These are phyloP conservation scores for Hericium erinaceus DNA, from an alignment of 768 basidiomycete genomes.

Conservation along the genomic window DNA sequence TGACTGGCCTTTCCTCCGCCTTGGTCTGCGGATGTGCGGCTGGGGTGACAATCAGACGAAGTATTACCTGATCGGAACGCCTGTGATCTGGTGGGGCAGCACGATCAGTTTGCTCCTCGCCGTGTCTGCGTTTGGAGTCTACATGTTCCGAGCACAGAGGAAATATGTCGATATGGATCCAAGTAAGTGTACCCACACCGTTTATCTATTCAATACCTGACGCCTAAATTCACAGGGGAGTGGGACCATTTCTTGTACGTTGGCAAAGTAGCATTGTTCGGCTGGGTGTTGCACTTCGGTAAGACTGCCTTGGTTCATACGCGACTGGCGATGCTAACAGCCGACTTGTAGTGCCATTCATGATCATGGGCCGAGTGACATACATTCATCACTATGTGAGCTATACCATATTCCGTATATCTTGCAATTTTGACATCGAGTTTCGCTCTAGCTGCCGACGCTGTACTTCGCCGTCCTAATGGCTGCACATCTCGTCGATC, in stretches of 20 bases:
- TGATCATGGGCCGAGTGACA: slow-evolving; percentile 96
- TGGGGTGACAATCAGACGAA: slow-evolving; percentile 86
- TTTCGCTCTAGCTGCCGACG: slow-evolving; percentile 64
- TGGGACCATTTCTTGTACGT: slow-evolving; percentile 96
- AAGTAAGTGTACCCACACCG: slow-evolving; percentile 35
- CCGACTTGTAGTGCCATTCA: slow-evolving; percentile 67
- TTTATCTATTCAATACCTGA: not conserved
- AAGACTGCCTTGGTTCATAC: slow-evolving; percentile 19
- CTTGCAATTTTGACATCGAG: not conserved
- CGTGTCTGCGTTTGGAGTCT: slow-evolving; percentile 45
- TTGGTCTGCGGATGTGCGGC: slow-evolving; percentile 95
- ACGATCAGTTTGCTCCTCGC: slow-evolving; percentile 54
- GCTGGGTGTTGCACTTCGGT: slow-evolving; percentile 91
- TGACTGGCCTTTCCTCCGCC: slow-evolving; percentile 88
- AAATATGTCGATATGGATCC: slow-evolving; percentile 89
- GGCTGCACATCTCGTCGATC: slow-evolving; percentile 85
- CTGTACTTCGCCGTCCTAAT: slow-evolving; percentile 95
- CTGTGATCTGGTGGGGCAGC: slow-evolving; percentile 85
- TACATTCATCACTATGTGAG: slow-evolving; percentile 94
- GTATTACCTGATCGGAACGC: slow-evolving; percentile 91
- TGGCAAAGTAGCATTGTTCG: slow-evolving; percentile 81
- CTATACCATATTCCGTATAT: slow-evolving; percentile 13
- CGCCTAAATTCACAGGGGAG: slow-evolving; percentile 42
- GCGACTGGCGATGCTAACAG: not conserved
- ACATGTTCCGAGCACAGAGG: slow-evolving; percentile 76